phyloP scores from a whole-genome alignment of 169 alveolate genomes.

The Theileria parva region DNA sequence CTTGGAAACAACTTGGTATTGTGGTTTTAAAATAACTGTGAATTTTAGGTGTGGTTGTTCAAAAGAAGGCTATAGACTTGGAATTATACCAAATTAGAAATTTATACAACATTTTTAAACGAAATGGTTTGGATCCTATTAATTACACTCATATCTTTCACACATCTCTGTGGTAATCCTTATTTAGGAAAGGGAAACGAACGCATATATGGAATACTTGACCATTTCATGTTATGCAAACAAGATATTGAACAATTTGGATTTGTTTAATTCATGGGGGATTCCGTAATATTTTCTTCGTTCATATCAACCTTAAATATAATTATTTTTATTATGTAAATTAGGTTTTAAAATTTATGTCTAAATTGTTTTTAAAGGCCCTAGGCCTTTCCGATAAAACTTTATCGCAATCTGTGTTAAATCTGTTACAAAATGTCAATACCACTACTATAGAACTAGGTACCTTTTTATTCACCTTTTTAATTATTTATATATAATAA shows the following conservation, averaged over 20 bases:
- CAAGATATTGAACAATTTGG: constrained; percentile 75
- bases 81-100: constrained; percentile 51
- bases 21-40: background rate
- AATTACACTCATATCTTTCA: background rate
- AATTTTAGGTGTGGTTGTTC: constrained; percentile 70
- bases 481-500: background rate
- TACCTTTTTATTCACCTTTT: background rate
- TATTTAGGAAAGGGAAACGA: constrained; percentile 75
- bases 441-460: constrained; percentile 41
- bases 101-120: constrained; percentile 62
- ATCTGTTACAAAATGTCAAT: constrained; percentile 29
- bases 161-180: background rate
- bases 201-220: constrained; percentile 76
- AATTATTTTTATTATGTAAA: constrained; percentile 9
- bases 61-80: constrained; percentile 76
- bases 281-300: background rate
- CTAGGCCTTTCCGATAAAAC: constrained; percentile 39
- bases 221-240: constrained; percentile 72
- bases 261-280: constrained; percentile 48
- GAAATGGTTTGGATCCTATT: constrained; percentile 46
- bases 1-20: constrained; percentile 76
- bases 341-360: constrained; percentile 18
- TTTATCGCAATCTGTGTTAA: constrained; percentile 52
- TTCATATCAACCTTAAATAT: background rate
- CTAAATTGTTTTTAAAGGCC: constrained; percentile 38